phyloP scores from a whole-genome alignment of 1,284 basidiomycete species.

The Heterobasidion parviporum region DNA sequence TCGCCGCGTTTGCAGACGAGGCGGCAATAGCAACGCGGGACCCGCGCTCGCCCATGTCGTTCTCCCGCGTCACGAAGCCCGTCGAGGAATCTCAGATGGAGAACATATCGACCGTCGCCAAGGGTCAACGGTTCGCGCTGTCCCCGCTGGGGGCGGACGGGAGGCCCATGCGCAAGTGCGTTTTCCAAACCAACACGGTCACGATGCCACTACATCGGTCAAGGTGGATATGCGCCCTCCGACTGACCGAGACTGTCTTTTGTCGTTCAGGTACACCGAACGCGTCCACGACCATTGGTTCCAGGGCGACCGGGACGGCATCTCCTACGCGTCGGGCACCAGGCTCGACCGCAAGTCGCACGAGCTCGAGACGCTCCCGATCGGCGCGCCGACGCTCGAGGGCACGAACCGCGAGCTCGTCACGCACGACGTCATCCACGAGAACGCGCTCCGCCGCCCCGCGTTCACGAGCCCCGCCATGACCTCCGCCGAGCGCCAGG shows the following conservation, averaged over 20 bases:
- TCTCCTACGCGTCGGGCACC: conserved; percentile 4
- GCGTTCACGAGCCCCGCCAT: background rate
- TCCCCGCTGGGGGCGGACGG: conserved; percentile 52
- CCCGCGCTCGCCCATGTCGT: conserved; percentile 52
- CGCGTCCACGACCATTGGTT: conserved; percentile 49
- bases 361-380: background rate
- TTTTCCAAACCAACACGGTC: conserved; percentile 1
- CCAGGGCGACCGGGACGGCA: conserved; percentile 29
- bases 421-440: conserved; percentile 1
- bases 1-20: conserved; percentile 44
- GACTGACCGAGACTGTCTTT: background rate
- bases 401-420: background rate
- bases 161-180: conserved; percentile 51
- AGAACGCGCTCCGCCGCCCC: background rate
- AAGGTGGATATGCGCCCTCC: background rate
- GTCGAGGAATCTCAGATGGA: conserved; percentile 43
- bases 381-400: background rate
- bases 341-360: background rate
- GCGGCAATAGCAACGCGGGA: conserved; percentile 39
- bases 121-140: conserved; percentile 40
- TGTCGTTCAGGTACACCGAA: conserved; percentile 22
- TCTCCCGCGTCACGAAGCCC: conserved; percentile 53
- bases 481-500: background rate
- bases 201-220: background rate
- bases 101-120: conserved; percentile 35